Evolutionary conservation across 345 rosid genomes (phyloP), one percentile per base, ranked within the genome.

Genomic region (Erucastrum elatum): DNA sequence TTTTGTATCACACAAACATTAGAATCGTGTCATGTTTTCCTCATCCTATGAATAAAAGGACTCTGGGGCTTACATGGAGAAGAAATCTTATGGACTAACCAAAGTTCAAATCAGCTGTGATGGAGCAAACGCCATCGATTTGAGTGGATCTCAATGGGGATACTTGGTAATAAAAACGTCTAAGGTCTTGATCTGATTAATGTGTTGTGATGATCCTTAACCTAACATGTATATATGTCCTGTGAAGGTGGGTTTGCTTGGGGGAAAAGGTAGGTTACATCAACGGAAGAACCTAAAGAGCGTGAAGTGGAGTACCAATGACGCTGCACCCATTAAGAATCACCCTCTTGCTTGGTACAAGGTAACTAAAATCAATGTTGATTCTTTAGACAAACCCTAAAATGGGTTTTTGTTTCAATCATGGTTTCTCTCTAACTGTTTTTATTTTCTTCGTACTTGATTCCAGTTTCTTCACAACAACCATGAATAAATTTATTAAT

Each of bases 311-410:
- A 84, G 70, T 16, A 74, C 44, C 27, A 76, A 78, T 8, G 25
- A 77, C 37, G 78, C 76, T 77, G 68, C 58, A n/a, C 71, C 67
- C 26, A 81, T 86, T 4, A 75, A 64, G 39, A 77, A 75, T 63
- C 84, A 15, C 27, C 83, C 94, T 11, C 92, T 91, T 64, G 86
- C 84, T 64, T 93, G 95, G 98, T 93, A 91, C 85, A 91, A 93
- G 98, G 98, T 93, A 34, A 34, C 37, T 34, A 34, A 5, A 5
- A 34, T 34, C 37, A 34, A 21, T 21, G 21, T 21, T 21, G 21
- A 21, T 21, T 21, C 21, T 21, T 21, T 21, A 21, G 21, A 21
- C 21, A 21, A 21, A 21, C 21, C 21, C 21, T 21, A 21, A 21
- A 21, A 21, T 21, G 21, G 21, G 21, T 21, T 21, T 21, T 21